These are phyloP conservation scores for Cryptococcus sp. DNA, from an alignment of 1,284 basidiomycete species.

Conservation along the genomic window DNA sequence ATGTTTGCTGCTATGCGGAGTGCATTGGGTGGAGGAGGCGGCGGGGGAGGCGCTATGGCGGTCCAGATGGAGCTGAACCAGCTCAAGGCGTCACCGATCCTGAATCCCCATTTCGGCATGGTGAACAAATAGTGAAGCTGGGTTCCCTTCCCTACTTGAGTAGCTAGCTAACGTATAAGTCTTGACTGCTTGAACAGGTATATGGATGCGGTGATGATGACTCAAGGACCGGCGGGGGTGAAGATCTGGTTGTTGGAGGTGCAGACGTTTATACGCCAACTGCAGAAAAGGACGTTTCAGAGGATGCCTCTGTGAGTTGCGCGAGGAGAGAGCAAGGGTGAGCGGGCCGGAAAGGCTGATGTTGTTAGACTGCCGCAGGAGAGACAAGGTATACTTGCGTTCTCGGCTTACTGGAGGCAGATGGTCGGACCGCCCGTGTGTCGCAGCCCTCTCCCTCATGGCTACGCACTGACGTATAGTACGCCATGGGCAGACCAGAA, in stretches of 20 bases:
- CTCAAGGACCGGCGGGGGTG: constrained; percentile 19
- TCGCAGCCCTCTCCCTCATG: not conserved
- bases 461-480: constrained; percentile 12
- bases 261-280: constrained; percentile 17
- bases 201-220: constrained; percentile 23
- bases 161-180: constrained; percentile 6
- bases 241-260: constrained; percentile 32
- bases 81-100: constrained; percentile 24
- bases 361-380: constrained; percentile 19
- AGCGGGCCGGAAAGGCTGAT: not conserved
- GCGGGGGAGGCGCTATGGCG: constrained; percentile 1
- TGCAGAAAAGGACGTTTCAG: constrained; percentile 25
- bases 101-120: constrained; percentile 32
- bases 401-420: constrained; percentile 28
- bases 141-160: not conserved
- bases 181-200: constrained; percentile 30
- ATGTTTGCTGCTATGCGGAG: constrained; percentile 14
- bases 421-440: constrained; percentile 24
- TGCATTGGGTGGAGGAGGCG: constrained; percentile 4
- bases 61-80: constrained; percentile 21
- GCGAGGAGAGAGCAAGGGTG: too few relatives aligned
- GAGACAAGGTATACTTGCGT: constrained; percentile 18
- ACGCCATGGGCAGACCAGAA: constrained; percentile 31
- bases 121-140: constrained; percentile 25
- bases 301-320: constrained; percentile 25